A percentile compares a stretch with the other conserved stretches of the same genome.
Conservation (phyloP, 106 monocot genomes). For the Acorus gramineus region DNA sequence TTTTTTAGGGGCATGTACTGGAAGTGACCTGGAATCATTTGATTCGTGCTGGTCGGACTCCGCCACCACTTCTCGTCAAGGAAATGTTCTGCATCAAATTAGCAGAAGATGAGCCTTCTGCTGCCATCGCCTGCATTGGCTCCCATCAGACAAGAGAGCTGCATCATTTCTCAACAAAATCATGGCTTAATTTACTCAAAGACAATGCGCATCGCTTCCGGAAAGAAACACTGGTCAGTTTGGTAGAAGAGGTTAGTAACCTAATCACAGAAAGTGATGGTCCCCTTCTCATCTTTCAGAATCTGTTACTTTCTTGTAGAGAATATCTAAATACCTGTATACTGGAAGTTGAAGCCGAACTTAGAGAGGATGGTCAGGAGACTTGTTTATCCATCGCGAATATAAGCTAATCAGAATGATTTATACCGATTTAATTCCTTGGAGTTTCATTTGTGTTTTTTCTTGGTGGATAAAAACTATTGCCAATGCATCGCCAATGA, state of each 20-base stretch:
- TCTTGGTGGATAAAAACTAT: no score
- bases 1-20: constrained; percentile 43
- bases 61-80: constrained; percentile 68
- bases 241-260: constrained; percentile 23
- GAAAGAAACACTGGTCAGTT: constrained; percentile 21
- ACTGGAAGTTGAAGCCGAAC: no score
- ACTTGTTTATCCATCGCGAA: no score
- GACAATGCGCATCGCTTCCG: constrained; percentile 25
- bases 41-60: constrained; percentile 29
- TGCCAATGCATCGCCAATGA: no score
- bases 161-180: constrained; percentile 34
- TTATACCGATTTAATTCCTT: no score
- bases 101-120: constrained; percentile 26
- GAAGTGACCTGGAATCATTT: constrained; percentile 69
- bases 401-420: no score
- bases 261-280: constrained; percentile 9
- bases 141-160: constrained; percentile 23
- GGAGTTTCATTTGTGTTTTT: no score
- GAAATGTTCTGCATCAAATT: constrained; percentile 71
- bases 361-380: no score
- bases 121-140: constrained; percentile 46
- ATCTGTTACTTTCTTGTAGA: constrained; percentile 50
- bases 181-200: constrained; percentile 54
- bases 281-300: constrained; percentile 23
- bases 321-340: constrained; percentile 8